Conservation (phyloP, 495 filamentous ascomycete genomes). For the Pyrenopolyporus hunteri region DNA sequence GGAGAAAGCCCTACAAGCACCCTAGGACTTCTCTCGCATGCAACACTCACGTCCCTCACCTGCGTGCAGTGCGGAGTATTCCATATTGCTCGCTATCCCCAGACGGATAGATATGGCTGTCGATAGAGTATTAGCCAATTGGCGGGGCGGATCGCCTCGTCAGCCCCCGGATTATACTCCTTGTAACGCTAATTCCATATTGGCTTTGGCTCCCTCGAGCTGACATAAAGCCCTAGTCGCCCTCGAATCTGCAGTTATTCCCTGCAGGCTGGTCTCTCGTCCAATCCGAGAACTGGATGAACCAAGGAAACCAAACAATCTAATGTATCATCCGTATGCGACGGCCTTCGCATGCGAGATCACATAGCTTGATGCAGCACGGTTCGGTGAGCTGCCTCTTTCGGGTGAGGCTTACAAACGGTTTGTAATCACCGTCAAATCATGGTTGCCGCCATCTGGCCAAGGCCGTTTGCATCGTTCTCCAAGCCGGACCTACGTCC, state of each 20-base stretch:
- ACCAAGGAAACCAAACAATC: not conserved
- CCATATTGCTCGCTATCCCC: not conserved
- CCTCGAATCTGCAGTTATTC: conserved; percentile 3
- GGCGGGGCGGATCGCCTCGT: not conserved
- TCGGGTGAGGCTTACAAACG: conserved; percentile 3
- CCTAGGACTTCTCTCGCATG: not conserved
- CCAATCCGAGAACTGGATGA: not conserved
- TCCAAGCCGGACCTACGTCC: not conserved
- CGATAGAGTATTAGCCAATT: conserved; percentile 1
- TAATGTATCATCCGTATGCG: not conserved
- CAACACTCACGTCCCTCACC: not conserved
- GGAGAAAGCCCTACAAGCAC: not conserved
- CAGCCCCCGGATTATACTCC: conserved; percentile 4
- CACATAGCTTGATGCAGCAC: not conserved
- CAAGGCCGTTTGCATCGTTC: not conserved
- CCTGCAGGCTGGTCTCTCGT: not conserved
- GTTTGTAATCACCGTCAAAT: conserved; percentile 6
- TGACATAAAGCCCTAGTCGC: conserved; percentile 2
- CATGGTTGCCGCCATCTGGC: not conserved
- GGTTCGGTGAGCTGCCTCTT: conserved; percentile 2
- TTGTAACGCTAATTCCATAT: not conserved
- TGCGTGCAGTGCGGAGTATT: conserved; percentile 5
- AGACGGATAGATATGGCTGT: not conserved
- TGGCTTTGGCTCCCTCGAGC: not conserved
- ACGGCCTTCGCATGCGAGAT: not conserved